A percentile compares a stretch with the other conserved stretches of the same genome.
Evolutionary conservation across 2,329 filamentous ascomycete genomes (phyloP).

Genomic region (Acephala macrosclerotiorum): DNA sequence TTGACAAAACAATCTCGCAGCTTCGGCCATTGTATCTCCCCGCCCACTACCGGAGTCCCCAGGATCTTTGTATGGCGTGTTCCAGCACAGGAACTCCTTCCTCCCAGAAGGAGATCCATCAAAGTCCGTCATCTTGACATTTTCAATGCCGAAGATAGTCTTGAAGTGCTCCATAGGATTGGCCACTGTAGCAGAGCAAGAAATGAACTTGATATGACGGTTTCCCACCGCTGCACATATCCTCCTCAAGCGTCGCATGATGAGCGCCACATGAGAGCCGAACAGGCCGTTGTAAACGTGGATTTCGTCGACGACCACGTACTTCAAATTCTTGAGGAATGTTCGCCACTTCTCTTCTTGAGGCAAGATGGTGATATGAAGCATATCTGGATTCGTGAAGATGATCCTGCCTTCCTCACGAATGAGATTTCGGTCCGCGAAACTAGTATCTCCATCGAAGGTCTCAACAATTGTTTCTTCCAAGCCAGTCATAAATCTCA

Average conservation of each 20-base stretch:
- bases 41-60: slow-evolving; percentile 86
- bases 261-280: slow-evolving; percentile 91
- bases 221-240: slow-evolving; percentile 94
- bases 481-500: slow-evolving; percentile 80
- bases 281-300: slow-evolving; percentile 97
- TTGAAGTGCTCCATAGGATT: slow-evolving; percentile 93
- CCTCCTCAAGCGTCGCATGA: slow-evolving; percentile 88
- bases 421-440: slow-evolving; percentile 78
- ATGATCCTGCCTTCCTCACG: slow-evolving; percentile 91
- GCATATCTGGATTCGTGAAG: slow-evolving; percentile 98
- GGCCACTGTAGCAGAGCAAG: slow-evolving; percentile 94
- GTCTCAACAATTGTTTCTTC: slow-evolving; percentile 85
- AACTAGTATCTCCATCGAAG: slow-evolving; percentile 93
- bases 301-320: slow-evolving; percentile 89
- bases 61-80: slow-evolving; percentile 92
- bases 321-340: slow-evolving; percentile 88
- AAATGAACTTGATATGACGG: slow-evolving; percentile 84
- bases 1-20: slow-evolving; percentile 90
- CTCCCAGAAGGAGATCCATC: slow-evolving; percentile 92
- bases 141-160: slow-evolving; percentile 88
- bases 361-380: slow-evolving; percentile 91
- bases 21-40: slow-evolving; percentile 82
- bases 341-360: slow-evolving; percentile 89
- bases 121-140: slow-evolving; percentile 84
- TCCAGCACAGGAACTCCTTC: slow-evolving; percentile 98